Conservation (phyloP, 2,329 filamentous ascomycete species). For the Fusarium dlaminii region DNA sequence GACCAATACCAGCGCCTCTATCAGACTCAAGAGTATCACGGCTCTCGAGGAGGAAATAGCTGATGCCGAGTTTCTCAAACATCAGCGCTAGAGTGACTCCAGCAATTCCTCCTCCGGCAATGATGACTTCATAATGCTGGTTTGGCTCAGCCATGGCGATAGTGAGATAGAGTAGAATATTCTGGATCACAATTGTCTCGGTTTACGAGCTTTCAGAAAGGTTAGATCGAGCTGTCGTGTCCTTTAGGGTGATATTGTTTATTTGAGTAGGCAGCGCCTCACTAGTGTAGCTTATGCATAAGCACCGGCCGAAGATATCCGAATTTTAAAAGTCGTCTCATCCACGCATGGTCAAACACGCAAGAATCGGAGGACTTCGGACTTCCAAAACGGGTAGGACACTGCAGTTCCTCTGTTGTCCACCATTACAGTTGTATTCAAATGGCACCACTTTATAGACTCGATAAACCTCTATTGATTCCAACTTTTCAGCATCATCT, state of each 20-base stretch:
- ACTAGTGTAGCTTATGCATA: not conserved
- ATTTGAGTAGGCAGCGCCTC: not conserved
- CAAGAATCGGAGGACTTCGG: not conserved
- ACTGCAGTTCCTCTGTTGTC: too few relatives aligned
- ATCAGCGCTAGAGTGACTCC: not conserved
- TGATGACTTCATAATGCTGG: not conserved
- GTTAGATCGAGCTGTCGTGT: not conserved
- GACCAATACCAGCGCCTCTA: not conserved
- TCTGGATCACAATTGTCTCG: too few relatives aligned
- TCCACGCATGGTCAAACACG: not conserved
- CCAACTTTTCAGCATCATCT: not conserved
- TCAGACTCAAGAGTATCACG: not conserved
- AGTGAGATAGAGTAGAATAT: not conserved
- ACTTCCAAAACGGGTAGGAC: not conserved
- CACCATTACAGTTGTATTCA: not conserved
- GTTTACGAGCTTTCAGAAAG: not conserved
- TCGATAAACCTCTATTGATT: not conserved
- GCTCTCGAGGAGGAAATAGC: not conserved
- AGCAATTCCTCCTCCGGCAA: not conserved
- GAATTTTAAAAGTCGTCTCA: not conserved
- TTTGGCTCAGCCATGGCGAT: not conserved
- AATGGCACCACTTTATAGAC: not conserved
- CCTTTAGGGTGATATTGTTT: not conserved
- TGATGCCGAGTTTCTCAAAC: not conserved
- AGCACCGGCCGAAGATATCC: not conserved